phyloP scores from a whole-genome alignment of 2,329 filamentous ascomycete species.

The Aspergillus sp. region DNA sequence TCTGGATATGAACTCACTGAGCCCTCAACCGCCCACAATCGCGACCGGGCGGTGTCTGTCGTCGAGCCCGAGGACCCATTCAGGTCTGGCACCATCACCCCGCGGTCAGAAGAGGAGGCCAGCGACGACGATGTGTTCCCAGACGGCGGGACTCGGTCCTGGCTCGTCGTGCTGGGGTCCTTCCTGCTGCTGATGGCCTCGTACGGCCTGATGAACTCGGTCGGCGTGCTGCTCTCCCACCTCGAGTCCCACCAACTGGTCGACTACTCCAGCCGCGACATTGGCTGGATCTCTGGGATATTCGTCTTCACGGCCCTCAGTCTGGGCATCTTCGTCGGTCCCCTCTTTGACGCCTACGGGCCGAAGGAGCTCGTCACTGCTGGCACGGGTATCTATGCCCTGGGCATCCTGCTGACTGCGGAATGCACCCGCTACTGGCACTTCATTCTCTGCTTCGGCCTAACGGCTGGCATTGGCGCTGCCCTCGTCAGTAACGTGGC shows the following conservation, averaged over 20 bases:
- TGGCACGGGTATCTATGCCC: slow-evolving; percentile 40
- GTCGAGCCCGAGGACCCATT: background rate
- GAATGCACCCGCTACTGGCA: slow-evolving; percentile 52
- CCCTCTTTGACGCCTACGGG: slow-evolving; percentile 52
- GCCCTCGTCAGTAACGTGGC: slow-evolving; percentile 41
- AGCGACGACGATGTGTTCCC: slow-evolving; percentile 22
- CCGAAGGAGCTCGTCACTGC: slow-evolving; percentile 43
- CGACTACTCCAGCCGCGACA: slow-evolving; percentile 43
- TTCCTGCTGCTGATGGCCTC: slow-evolving; percentile 41
- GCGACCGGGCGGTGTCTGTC: background rate
- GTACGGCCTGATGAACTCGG: slow-evolving; percentile 52
- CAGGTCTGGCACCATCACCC: background rate
- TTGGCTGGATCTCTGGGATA: slow-evolving; percentile 53
- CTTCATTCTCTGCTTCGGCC: slow-evolving; percentile 44
- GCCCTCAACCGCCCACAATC: background rate
- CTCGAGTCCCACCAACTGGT: slow-evolving; percentile 47
- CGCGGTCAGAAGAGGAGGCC: background rate
- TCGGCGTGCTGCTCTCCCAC: slow-evolving; percentile 52
- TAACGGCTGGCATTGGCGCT: slow-evolving; percentile 36
- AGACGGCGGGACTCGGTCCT: slow-evolving; percentile 37
- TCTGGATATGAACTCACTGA: background rate
- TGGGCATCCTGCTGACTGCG: slow-evolving; percentile 47
- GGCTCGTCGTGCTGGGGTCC: slow-evolving; percentile 38
- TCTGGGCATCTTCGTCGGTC: slow-evolving; percentile 50
- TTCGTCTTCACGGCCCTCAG: slow-evolving; percentile 48